Base-by-base conservation (phyloP, 2,329 filamentous ascomycete species). In the Pseudopyrenochaeta lycopersici region DNA sequence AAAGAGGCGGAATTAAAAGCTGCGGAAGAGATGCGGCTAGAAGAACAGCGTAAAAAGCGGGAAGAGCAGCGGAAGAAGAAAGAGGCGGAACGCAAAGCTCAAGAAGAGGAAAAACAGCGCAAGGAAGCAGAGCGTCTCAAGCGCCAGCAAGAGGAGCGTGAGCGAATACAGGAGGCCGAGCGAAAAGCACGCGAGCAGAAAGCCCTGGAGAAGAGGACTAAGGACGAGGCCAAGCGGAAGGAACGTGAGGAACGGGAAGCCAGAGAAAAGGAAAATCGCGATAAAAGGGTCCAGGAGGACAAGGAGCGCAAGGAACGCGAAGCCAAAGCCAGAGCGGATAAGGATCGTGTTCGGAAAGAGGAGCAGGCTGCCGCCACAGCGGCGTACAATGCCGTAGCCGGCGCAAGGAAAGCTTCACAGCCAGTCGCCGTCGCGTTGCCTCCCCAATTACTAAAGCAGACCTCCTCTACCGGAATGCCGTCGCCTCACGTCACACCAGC, bases 11-110 rank as follows among this genome's bases (percentile, higher is more conserved):
- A 90, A 42, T 83, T 85, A 39, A 86, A 88, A 62, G 90, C 87
- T 43, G 86, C 89, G 3, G 93, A 97, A 72, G 87, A 89, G 70
- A 89, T 89, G 75, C 90, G 88, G 67, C 81, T 85, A 17, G 91
- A 96, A 69, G 92, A 98, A 77, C 88, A 91, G 70, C 88, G 87
- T 64, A 84, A 84, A 63, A 95, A 88, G 77, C 88, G 89, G 38
- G 95, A 99, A 71, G 94, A 98, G 78, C 94, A 93, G 76, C 87
- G 91, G 41, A 92, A 88, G 80, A 96, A 96, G 79, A 91, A 89
- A 68, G 95, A 99, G 71, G 90, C 91, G 3, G 91, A 96, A 76
- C 92, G 89, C 75, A 96, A 91, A 75, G 90, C 90, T 23, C 91
- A 92, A 60, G 95, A 98, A 69, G 94, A 97, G 68, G 93, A 97